These are phyloP conservation scores for Curvularia lunata DNA, from an alignment of 2,329 filamentous ascomycete species.

Conservation along the genomic window DNA sequence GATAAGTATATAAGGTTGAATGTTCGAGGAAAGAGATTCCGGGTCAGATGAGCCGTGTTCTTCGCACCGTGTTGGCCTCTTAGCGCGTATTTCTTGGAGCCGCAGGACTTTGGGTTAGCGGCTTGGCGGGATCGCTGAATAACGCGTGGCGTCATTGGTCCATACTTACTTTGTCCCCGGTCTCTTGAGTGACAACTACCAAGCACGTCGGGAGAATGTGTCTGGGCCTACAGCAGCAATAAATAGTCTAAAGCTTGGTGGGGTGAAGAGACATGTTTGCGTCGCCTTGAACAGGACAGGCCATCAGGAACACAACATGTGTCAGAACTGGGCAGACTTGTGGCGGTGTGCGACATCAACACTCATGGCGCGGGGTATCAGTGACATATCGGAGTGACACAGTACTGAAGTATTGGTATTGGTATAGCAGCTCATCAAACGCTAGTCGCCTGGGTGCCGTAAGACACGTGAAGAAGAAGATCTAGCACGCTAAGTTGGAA, in stretches of 20 bases:
- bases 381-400: not conserved
- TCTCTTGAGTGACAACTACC: not conserved
- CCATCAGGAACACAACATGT: not conserved
- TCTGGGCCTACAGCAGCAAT: not conserved
- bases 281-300: not conserved
- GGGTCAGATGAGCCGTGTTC: slow-evolving; percentile 15
- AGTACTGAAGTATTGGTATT: not conserved
- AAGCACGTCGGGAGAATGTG: not conserved
- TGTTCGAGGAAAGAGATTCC: slow-evolving; percentile 11
- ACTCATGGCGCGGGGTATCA: not conserved
- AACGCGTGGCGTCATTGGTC: slow-evolving; percentile 13
- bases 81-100: slow-evolving; percentile 9
- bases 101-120: slow-evolving; percentile 11
- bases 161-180: not conserved
- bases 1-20: slow-evolving; percentile 9
- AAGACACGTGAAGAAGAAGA: slow-evolving; percentile 7
- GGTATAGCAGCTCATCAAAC: not conserved
- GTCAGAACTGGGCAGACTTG: not conserved
- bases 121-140: slow-evolving; percentile 12
- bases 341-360: slow-evolving; percentile 1
- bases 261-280: not conserved
- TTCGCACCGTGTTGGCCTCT: slow-evolving; percentile 26
- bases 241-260: not conserved
- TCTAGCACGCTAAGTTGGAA: not conserved
- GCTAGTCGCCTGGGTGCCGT: not conserved